A percentile compares a stretch with the other conserved stretches of the same genome.
Evolutionary conservation across 495 filamentous ascomycete species (phyloP).

Genomic region (Aspergillus asperescens): DNA sequence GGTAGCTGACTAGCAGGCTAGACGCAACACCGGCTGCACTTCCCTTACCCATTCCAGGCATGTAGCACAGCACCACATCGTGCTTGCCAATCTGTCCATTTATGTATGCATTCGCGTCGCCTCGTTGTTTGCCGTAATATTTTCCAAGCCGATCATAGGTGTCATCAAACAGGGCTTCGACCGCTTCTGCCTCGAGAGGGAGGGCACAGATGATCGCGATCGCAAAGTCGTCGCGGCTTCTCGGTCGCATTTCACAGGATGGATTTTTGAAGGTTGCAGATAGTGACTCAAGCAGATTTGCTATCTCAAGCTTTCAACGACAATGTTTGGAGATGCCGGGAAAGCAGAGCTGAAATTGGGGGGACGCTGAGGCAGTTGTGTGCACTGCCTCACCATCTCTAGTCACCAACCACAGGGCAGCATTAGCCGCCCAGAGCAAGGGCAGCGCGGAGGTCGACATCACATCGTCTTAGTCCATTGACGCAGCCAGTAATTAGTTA

Average conservation of each 20-base stretch:
- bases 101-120: slow-evolving; percentile 22
- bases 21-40: slow-evolving; percentile 26
- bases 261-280: neutral
- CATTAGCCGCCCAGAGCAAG: neutral
- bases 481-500: no score
- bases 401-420: slow-evolving; percentile 3
- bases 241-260: no score
- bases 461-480: neutral
- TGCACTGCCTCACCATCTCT: neutral
- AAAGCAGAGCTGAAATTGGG: slow-evolving; percentile 1
- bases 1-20: slow-evolving; percentile 27
- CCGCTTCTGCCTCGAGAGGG: no score
- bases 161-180: slow-evolving; percentile 26
- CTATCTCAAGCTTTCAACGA: neutral
- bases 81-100: slow-evolving; percentile 32
- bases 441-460: neutral
- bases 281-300: neutral
- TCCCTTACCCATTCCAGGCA: slow-evolving; percentile 32
- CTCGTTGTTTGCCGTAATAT: neutral
- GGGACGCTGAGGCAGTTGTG: neutral
- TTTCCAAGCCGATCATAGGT: slow-evolving; percentile 15
- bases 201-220: no score
- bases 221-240: no score
- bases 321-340: neutral
- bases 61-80: slow-evolving; percentile 32